Base-by-base conservation (phyloP, 495 filamentous ascomycete genomes). In the Hyphodiscus hymeniophilus region DNA sequence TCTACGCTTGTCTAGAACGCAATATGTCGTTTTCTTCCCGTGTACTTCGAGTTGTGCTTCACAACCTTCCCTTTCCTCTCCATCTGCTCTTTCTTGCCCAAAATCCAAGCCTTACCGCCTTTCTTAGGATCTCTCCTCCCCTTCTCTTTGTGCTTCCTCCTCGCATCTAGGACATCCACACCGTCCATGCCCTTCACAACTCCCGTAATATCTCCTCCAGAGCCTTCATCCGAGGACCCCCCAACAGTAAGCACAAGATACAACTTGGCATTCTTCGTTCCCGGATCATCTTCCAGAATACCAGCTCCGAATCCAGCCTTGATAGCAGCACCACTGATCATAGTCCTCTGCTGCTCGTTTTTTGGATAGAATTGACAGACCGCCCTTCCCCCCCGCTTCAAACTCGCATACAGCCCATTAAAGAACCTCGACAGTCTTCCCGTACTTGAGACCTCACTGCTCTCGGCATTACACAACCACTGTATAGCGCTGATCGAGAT, bases 281-380 rank as follows among this genome's bases (percentile, higher is more conserved):
- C 91, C 0, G 84, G 86, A 55, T 95, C 91, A 72, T 98, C 92
- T 64, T 95, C 92, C 42, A 98, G 66, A 26, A 98, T 72, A 66
- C 92, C 92, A 0, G 94, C 92, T 7, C 94, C 90, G 64, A 98
- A 98, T 0, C 92, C 92, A 3, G 92, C 92, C 60, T 82, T 87
- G 47, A 95, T 84, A 0, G 92, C 92, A 15, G 92, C 90, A 13
- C 68, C 68, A 41, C 82, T 87, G 46, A 97, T 89, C 92, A 97
- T 95, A 48, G 71, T 78, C 60, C 87, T 82, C 68, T 97, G 92
- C 51, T 73, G 72, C 56, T 92, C 87, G 63, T 98, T 95, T 69
- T 92, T 94, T 3, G 92, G 94, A 63, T 98, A 98, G 63, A 98
- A 97, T 60, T 97, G 92, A 59, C 90, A 91, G 18, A 97, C 92